Conservation (phyloP, 2,329 filamentous ascomycete species). For the Camptophora hylomeconis region DNA sequence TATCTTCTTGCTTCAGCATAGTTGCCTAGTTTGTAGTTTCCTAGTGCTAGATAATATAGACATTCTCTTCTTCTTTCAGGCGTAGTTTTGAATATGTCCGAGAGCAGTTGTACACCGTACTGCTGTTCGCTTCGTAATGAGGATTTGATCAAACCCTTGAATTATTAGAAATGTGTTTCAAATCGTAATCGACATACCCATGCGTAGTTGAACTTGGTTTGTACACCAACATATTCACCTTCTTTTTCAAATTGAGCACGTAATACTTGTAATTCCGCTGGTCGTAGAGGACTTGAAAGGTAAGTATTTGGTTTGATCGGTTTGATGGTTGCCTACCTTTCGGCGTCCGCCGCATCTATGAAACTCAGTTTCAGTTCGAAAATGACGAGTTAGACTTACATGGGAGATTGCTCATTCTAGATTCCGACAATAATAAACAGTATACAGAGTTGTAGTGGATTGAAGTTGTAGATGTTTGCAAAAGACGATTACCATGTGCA, state of each 20-base stretch:
- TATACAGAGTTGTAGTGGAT: no score
- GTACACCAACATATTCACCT: slow-evolving; percentile 88
- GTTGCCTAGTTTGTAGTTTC: slow-evolving; percentile 97
- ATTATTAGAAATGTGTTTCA: slow-evolving; percentile 1
- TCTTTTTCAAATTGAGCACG: slow-evolving; percentile 94
- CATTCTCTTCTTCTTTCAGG: slow-evolving; percentile 93
- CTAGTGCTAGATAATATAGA: slow-evolving; percentile 92
- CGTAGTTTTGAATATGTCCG: slow-evolving; percentile 88
- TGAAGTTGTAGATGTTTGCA: no score
- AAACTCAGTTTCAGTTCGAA: slow-evolving; percentile 14
- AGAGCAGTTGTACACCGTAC: slow-evolving; percentile 82
- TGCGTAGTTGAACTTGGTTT: slow-evolving; percentile 99
- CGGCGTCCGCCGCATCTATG: slow-evolving; percentile 90
- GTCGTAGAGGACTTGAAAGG: slow-evolving; percentile 60
- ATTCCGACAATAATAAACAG: no score
- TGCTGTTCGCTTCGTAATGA: slow-evolving; percentile 74
- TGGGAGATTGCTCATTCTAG: slow-evolving; percentile 38
- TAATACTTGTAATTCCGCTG: slow-evolving; percentile 82
- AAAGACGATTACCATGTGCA: no score
- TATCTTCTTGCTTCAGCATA: slow-evolving; percentile 90
- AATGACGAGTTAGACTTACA: slow-evolving; percentile 25
- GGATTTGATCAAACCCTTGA: slow-evolving; percentile 87
- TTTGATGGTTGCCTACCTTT: slow-evolving; percentile 50
- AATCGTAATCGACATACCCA: slow-evolving; percentile 53
- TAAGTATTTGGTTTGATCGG: no score